These are phyloP conservation scores for Teratosphaeria destructans DNA, from an alignment of 2,329 filamentous ascomycete genomes.

Conservation along the genomic window DNA sequence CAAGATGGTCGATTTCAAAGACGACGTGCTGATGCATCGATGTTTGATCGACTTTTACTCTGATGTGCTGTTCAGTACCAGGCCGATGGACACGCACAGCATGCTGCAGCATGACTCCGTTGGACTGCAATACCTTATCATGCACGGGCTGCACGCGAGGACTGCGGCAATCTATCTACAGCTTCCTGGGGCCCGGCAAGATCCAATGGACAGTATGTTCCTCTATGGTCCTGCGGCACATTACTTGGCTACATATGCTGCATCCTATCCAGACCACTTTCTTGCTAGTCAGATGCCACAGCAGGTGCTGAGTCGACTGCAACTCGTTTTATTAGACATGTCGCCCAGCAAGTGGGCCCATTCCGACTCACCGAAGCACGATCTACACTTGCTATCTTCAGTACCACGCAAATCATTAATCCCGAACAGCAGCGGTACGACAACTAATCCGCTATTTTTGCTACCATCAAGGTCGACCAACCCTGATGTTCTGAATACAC, in stretches of 20 bases:
- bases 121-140: slow-evolving; percentile 43
- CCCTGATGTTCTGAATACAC: slow-evolving; percentile 43
- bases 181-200: slow-evolving; percentile 33
- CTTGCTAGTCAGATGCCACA: slow-evolving; percentile 36
- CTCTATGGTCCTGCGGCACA: slow-evolving; percentile 45
- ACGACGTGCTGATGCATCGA: slow-evolving; percentile 51
- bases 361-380: slow-evolving; percentile 43
- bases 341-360: slow-evolving; percentile 42
- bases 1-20: slow-evolving; percentile 45
- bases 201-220: slow-evolving; percentile 43
- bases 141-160: slow-evolving; percentile 40
- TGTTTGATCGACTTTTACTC: slow-evolving; percentile 48
- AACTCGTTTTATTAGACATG: slow-evolving; percentile 35
- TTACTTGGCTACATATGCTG: slow-evolving; percentile 48
- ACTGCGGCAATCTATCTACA: slow-evolving; percentile 44
- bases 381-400: slow-evolving; percentile 47
- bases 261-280: slow-evolving; percentile 45
- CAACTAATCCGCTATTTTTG: slow-evolving; percentile 34
- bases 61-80: slow-evolving; percentile 37
- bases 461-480: slow-evolving; percentile 44
- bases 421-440: slow-evolving; percentile 27
- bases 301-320: slow-evolving; percentile 38
- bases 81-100: slow-evolving; percentile 4
- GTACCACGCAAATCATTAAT: slow-evolving; percentile 45
- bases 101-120: slow-evolving; percentile 5